Evolutionary conservation across 2,329 filamentous ascomycete genomes (phyloP), one percentile per base, ranked within the genome.

Genomic region (Knoxdaviesia capensis): DNA sequence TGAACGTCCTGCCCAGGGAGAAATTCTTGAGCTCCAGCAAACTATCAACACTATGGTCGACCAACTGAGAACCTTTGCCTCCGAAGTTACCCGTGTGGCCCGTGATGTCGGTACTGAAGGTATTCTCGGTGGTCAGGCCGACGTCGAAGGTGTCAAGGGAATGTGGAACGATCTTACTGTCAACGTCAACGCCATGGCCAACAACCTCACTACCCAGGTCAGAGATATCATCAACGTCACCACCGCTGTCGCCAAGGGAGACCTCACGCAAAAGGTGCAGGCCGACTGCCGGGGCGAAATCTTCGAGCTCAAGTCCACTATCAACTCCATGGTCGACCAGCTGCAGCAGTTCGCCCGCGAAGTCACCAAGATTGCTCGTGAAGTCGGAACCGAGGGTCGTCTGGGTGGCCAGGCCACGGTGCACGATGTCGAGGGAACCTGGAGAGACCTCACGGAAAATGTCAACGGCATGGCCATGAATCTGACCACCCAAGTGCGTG

Each of bases 401-500:
- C 71, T 98, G 10, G 88, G 90, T 56, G 88, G 90, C 7, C 90
- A 98, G 59, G 88, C 90, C 40, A 90, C 86, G 20, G 83, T 96
- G 6, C 88, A 94, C 55, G 88, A 94, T 56, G 90, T 96, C 32
- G 83, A 94, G 60, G 88, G 88, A 48, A 96, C 92, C 41, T 96
- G 90, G 88, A 84, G 86, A 54, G 86, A 94, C 57, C 68, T 98
- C 47, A 98, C 88, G 3, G 81, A 88, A 54, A 87, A 87, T 48
- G 88, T 98, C 61, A 98, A 98, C 61, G 82, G 87, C 51, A 96
- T 98, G 88, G 88, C 88, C 55, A 92, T 90, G 71, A 98, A 96
- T 58, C 65, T 98, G 52, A 96, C 88, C 3, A 93, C 90, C 5
- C 88, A 98, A 65, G 90, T 98, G 56, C 80, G 88, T 64, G 87